Percentiles rank a stretch among this genome's conserved stretches.
Evolutionary conservation across 164 flowering plant species (phyloP).

Genomic region (Umbellularia californica): DNA sequence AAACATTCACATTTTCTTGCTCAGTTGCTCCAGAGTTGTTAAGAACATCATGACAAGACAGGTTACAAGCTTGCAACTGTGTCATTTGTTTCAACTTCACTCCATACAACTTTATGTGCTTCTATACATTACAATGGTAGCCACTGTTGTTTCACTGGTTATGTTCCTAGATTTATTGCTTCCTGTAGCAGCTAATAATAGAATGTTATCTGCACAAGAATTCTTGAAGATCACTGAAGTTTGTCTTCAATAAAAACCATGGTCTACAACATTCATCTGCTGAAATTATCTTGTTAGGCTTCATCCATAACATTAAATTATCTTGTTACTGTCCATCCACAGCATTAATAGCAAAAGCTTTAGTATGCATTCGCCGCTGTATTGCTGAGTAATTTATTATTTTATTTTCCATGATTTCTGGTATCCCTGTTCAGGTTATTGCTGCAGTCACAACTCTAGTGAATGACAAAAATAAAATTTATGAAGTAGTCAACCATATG

Average conservation of each 20-base stretch:
- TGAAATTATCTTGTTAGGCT: background rate
- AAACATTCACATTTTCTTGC: background rate
- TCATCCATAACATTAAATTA: background rate
- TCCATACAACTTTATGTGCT: no score
- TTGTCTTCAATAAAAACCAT: no score
- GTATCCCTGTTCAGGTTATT: conserved; percentile 29
- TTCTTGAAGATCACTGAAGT: no score
- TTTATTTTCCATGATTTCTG: background rate
- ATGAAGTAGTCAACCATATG: conserved; percentile 18
- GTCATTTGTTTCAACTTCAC: background rate
- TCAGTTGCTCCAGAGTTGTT: background rate
- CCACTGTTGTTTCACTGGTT: no score
- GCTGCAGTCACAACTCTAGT: conserved; percentile 26
- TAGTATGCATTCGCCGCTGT: background rate
- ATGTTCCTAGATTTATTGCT: background rate
- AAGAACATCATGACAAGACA: background rate
- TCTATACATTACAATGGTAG: no score
- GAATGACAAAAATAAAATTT: conserved; percentile 11
- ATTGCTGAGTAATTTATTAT: background rate
- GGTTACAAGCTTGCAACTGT: background rate
- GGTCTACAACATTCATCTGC: background rate
- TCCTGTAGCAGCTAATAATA: no score
- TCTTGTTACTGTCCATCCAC: no score
- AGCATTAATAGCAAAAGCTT: background rate
- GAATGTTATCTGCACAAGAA: no score